Evolutionary conservation across 1,139 yeast species (phyloP).

Genomic region (Blastobotrys serpentis): DNA sequence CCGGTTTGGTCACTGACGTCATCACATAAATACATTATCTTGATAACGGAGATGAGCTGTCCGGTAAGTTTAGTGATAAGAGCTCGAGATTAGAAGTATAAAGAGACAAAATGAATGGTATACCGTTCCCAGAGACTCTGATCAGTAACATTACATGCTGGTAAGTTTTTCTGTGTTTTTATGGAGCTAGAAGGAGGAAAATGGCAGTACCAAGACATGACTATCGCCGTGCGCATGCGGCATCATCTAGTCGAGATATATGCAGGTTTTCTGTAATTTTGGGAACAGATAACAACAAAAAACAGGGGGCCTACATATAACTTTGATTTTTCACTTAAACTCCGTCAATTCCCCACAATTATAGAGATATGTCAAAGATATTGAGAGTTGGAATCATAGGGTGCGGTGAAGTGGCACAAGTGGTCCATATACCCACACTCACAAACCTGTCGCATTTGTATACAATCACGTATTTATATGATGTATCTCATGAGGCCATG

Average conservation of each 20-base stretch:
- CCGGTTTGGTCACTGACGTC: no score
- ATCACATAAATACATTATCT: no score
- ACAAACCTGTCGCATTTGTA: constrained; percentile 6
- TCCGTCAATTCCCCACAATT: no score
- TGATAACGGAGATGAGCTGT: no score
- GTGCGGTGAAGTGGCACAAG: constrained; percentile 13
- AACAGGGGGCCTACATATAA: background rate
- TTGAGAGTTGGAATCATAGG: constrained; percentile 9
- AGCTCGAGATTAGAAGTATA: no score
- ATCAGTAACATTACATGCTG: no score
- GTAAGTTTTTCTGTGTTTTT: no score
- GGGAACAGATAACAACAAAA: background rate
- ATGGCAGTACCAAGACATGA: no score
- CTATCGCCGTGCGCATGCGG: background rate
- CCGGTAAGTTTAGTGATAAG: no score
- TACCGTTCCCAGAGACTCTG: no score
- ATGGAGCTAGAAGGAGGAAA: no score
- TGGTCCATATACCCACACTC: constrained; percentile 11
- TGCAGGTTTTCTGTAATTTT: background rate
- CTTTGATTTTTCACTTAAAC: background rate
- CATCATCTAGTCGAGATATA: background rate
- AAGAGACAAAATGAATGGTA: no score
- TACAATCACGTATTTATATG: constrained; percentile 3
- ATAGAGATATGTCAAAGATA: background rate
- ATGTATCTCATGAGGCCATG: constrained; percentile 4